Conservation (phyloP, 805 yeast genomes). For the Candida easanensis region DNA sequence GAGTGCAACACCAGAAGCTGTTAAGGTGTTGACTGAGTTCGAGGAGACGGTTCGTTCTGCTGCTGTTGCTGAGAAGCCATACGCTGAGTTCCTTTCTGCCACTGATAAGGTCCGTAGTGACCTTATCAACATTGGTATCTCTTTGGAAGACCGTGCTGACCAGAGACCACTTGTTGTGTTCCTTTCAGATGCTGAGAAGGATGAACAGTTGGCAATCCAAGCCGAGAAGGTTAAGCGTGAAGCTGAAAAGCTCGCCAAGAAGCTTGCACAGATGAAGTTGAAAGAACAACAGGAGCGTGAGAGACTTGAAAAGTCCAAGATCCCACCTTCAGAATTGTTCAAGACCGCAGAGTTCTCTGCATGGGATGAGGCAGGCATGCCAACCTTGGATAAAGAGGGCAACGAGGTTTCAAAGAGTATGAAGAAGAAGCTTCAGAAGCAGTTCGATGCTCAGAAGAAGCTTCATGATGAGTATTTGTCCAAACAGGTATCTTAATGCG, state of each 20-base stretch:
- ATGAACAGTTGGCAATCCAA: constrained; percentile 55
- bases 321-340: constrained; percentile 74
- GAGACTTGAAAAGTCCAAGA: constrained; percentile 60
- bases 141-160: constrained; percentile 83
- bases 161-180: constrained; percentile 80
- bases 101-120: constrained; percentile 78
- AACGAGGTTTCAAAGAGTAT: constrained; percentile 84
- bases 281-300: constrained; percentile 64
- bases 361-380: constrained; percentile 87
- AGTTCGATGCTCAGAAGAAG: constrained; percentile 77
- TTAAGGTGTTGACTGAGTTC: constrained; percentile 71
- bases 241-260: constrained; percentile 55
- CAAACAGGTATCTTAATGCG: neutral
- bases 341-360: constrained; percentile 57
- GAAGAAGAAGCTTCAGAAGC: constrained; percentile 77
- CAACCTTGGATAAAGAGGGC: constrained; percentile 72
- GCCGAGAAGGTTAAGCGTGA: constrained; percentile 54
- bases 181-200: constrained; percentile 64
- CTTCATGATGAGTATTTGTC: constrained; percentile 61
- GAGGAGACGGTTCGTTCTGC: constrained; percentile 76
- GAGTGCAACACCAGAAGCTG: constrained; percentile 28
- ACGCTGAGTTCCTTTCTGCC: constrained; percentile 55
- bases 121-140: constrained; percentile 70
- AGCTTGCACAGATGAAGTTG: constrained; percentile 50
- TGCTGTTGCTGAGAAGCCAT: constrained; percentile 61